Percentiles rank a stretch among this genome's conserved stretches.
These are phyloP conservation scores for Nemania abortiva DNA, from an alignment of 2,329 filamentous ascomycete species.

Conservation along the genomic window DNA sequence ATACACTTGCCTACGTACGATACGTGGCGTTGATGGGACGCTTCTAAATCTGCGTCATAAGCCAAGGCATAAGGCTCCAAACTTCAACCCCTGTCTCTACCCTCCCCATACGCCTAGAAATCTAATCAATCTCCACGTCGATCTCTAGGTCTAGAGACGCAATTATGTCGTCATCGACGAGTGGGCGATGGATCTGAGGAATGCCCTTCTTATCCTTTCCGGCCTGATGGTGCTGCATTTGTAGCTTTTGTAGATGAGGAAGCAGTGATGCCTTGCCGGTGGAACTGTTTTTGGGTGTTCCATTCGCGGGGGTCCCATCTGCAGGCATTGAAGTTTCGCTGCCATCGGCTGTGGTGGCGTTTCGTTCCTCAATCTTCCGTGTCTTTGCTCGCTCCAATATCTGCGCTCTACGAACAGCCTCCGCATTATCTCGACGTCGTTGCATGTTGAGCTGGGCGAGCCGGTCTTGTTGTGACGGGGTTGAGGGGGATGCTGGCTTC, in stretches of 20 bases:
- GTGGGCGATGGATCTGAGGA: slow-evolving; percentile 79
- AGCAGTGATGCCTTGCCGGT: slow-evolving; percentile 59
- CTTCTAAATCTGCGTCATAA: not conserved
- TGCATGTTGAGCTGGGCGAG: slow-evolving; percentile 85
- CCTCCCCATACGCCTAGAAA: not conserved
- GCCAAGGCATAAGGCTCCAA: not conserved
- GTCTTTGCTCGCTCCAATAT: slow-evolving; percentile 79
- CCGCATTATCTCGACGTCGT: slow-evolving; percentile 86
- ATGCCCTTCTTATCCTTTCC: slow-evolving; percentile 73
- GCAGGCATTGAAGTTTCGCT: slow-evolving; percentile 65
- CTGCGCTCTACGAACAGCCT: slow-evolving; percentile 91
- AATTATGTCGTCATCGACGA: slow-evolving; percentile 94
- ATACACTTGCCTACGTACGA: slow-evolving; percentile 3
- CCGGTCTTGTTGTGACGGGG: slow-evolving; percentile 79
- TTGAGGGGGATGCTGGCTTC: slow-evolving; percentile 61
- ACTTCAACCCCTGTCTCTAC: too few species aligned
- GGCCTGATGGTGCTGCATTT: slow-evolving; percentile 62
- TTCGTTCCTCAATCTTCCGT: slow-evolving; percentile 70
- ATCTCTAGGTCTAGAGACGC: slow-evolving; percentile 89
- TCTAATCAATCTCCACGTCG: slow-evolving; percentile 82
- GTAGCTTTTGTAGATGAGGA: slow-evolving; percentile 66
- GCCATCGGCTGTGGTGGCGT: slow-evolving; percentile 65
- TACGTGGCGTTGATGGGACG: not conserved
- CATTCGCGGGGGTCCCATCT: slow-evolving; percentile 64
- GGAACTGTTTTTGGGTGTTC: slow-evolving; percentile 62